Conservation (phyloP, 2,329 filamentous ascomycete species). For the Xylariaceae sp. region DNA sequence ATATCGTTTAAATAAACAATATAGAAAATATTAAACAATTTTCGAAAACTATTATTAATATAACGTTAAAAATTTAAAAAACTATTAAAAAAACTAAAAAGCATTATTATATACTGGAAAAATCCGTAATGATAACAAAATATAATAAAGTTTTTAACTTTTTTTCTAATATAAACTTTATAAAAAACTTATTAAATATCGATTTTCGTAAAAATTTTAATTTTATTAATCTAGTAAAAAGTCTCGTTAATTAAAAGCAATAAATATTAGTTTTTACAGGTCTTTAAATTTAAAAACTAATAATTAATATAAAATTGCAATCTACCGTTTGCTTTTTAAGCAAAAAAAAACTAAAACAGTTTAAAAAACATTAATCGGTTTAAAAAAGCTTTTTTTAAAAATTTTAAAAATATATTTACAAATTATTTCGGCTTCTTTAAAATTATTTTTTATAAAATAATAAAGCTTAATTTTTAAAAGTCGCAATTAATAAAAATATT, state of each 20-base stretch:
- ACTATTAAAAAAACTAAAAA: neutral
- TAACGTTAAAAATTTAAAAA: neutral
- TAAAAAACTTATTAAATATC: neutral
- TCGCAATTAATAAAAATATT: too few species aligned
- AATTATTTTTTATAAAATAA: neutral
- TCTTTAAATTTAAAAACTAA: too few species aligned
- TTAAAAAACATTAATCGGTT: neutral
- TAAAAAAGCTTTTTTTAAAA: neutral
- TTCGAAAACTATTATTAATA: too few species aligned
- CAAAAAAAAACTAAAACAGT: neutral
- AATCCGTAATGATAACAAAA: neutral
- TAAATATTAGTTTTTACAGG: neutral
- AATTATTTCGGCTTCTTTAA: neutral
- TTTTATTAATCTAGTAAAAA: neutral
- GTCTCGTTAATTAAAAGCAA: neutral
- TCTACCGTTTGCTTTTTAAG: too few species aligned
- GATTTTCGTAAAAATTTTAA: neutral
- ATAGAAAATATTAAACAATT: too few species aligned
- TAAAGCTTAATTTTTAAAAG: neutral
- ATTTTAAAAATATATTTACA: neutral
- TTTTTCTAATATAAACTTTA: too few species aligned
- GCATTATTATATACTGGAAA: neutral
- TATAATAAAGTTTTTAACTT: too few species aligned
- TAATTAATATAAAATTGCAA: too few species aligned
- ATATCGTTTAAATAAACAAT: too few species aligned